A percentile compares a stretch with the other conserved stretches of the same genome.
These are phyloP conservation scores for Geum urbanum DNA, from an alignment of 306 rosid genomes.

Conservation along the genomic window DNA sequence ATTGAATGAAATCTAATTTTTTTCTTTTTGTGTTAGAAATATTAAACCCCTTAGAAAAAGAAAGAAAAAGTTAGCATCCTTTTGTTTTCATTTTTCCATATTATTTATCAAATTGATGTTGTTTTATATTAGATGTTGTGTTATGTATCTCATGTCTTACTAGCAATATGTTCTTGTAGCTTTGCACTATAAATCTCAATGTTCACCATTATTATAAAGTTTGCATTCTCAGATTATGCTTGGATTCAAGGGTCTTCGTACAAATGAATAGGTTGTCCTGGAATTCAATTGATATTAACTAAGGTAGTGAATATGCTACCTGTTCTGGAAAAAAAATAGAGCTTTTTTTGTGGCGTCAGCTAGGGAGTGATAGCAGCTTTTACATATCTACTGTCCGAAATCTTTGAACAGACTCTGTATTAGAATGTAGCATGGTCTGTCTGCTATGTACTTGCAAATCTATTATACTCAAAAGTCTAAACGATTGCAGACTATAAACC, in stretches of 20 bases:
- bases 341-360: neutral
- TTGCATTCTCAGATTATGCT: conserved; percentile 15
- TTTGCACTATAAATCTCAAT: neutral
- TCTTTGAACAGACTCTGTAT: neutral
- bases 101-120: conserved; percentile 15
- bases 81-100: neutral
- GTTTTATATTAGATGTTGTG: conserved; percentile 8
- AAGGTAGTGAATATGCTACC: neutral
- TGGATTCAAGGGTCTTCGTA: conserved; percentile 16
- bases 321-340: neutral
- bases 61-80: conserved; percentile 2
- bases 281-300: neutral
- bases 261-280: too few relatives aligned
- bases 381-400: neutral
- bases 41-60: conserved; percentile 10
- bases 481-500: neutral
- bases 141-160: neutral
- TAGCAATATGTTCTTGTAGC: neutral
- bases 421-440: neutral
- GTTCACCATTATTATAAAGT: conserved; percentile 7
- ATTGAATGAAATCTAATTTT: conserved; percentile 20
- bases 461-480: neutral
- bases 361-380: neutral
- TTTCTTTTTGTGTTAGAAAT: conserved; percentile 6
- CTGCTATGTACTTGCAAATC: neutral